A percentile compares a stretch with the other conserved stretches of the same genome.
phyloP scores from a whole-genome alignment of 768 basidiomycete genomes.

The Nidularia pulvinata region DNA sequence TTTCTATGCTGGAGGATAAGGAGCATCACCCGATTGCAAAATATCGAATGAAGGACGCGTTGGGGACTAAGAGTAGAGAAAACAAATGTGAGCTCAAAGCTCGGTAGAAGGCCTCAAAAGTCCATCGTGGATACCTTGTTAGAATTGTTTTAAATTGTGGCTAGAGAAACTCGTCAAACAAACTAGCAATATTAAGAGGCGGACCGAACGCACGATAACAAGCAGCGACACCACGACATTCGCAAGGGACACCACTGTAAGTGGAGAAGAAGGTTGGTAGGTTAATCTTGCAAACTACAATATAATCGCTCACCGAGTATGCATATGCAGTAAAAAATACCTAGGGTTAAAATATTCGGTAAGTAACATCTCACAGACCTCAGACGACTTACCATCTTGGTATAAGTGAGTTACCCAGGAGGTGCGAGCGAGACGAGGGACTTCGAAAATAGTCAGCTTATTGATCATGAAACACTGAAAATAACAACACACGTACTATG shows the following conservation, averaged over 20 bases:
- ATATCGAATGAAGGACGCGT: conserved; percentile 5
- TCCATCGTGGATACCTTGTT: neutral
- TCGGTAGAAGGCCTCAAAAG: neutral
- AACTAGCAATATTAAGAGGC: neutral
- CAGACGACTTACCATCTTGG: neutral
- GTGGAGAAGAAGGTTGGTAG: neutral
- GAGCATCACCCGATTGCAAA: conserved; percentile 5
- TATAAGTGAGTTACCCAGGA: conserved; percentile 7
- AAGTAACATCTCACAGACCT: neutral
- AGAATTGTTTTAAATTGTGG: neutral
- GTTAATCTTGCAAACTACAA: neutral
- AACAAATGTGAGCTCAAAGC: neutral
- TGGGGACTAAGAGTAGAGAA: neutral
- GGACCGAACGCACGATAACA: neutral
- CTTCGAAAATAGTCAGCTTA: neutral
- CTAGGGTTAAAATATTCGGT: neutral
- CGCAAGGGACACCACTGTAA: neutral
- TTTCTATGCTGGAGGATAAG: conserved; percentile 1
- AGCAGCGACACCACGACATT: neutral
- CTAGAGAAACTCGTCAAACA: neutral
- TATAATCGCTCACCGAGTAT: neutral
- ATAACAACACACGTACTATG: neutral
- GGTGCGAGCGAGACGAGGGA: neutral
- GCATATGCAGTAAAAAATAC: conserved; percentile 1
- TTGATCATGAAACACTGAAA: neutral